Base-by-base conservation (phyloP, 164 flowering plant species). In the Aristolochia californica region DNA sequence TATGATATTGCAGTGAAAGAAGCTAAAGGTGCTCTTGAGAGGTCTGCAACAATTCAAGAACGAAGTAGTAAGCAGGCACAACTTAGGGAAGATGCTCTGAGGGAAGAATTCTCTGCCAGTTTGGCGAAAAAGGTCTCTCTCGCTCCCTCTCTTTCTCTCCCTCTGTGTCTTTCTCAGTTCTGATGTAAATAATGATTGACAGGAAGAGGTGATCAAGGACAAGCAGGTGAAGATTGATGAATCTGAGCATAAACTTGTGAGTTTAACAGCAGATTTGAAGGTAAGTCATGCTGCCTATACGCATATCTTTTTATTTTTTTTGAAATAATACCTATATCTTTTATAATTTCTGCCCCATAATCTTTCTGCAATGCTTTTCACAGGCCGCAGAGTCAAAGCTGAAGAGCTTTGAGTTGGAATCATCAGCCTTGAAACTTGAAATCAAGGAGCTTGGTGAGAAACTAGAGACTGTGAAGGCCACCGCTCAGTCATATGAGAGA, bases 321-420 rank as follows among this genome's bases (percentile, higher is more conserved):
- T n/a, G n/a, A n/a, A n/a, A n/a, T n/a, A n/a, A n/a, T n/a, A n/a
- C n/a, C n/a, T n/a, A n/a, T 34, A 34, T 34, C 40, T 34, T 34
- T 34, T 9, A 34, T 12, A 34, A 5, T 34, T 2, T 34, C 40
- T 58, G 49, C 13, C 13, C 12, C 21, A 43, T 23, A 20, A 23
- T 23, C 13, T 9, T 45, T 16, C 15, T 23, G 43, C 47, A 25
- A 62, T 18, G 40, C n/a, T 16, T 56, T 57, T 60, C 62, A 55
- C 83, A 94, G 99, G 91, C 87, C 68, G 93, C 86, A 27, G 85
- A 82, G 66, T 83, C 95, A 26, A 90, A 81, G 69, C 44, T 86
- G 28, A 74, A 67, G 73, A 94, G 71, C 69, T 86, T 77, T 70
- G 84, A 83, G 62, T 48, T 61, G 21, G 95, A 90, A 67, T 62